Evolutionary conservation across 1,284 basidiomycete genomes (phyloP).

Genomic region (Ustilago vetiveriae): DNA sequence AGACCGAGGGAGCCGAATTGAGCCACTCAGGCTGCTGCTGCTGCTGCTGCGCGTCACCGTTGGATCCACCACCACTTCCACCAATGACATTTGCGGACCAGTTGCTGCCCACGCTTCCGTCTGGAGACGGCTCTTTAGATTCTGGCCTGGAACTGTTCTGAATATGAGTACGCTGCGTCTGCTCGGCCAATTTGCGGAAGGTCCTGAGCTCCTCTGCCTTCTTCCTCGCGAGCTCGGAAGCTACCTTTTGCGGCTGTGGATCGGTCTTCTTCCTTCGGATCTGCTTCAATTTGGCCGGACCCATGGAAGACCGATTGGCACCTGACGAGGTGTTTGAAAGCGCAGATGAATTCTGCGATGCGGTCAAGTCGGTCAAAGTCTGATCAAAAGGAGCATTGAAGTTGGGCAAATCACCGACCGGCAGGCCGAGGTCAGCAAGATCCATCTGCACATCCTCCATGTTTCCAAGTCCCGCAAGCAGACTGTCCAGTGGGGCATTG

Average conservation of each 20-base stretch:
- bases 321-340: conserved; percentile 3
- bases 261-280: conserved; percentile 44
- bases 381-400: conserved; percentile 49
- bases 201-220: conserved; percentile 43
- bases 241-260: conserved; percentile 34
- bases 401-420: conserved; percentile 26
- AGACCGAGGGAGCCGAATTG: conserved; percentile 17
- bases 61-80: not conserved
- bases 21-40: conserved; percentile 38
- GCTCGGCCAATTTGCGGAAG: conserved; percentile 39
- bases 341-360: not conserved
- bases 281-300: conserved; percentile 34
- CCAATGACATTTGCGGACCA: conserved; percentile 7
- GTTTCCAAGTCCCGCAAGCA: conserved; percentile 44
- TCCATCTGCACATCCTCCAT: conserved; percentile 52
- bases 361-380: conserved; percentile 11
- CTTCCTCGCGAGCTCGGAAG: conserved; percentile 37
- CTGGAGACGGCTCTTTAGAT: conserved; percentile 30
- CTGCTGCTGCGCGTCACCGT: conserved; percentile 4
- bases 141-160: conserved; percentile 28
- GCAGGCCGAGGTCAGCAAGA: conserved; percentile 31
- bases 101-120: conserved; percentile 23
- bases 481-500: conserved; percentile 48
- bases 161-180: conserved; percentile 48
- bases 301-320: conserved; percentile 12